Base-by-base conservation (phyloP, 2,329 filamentous ascomycete genomes). In the Knoxdaviesia capensis region DNA sequence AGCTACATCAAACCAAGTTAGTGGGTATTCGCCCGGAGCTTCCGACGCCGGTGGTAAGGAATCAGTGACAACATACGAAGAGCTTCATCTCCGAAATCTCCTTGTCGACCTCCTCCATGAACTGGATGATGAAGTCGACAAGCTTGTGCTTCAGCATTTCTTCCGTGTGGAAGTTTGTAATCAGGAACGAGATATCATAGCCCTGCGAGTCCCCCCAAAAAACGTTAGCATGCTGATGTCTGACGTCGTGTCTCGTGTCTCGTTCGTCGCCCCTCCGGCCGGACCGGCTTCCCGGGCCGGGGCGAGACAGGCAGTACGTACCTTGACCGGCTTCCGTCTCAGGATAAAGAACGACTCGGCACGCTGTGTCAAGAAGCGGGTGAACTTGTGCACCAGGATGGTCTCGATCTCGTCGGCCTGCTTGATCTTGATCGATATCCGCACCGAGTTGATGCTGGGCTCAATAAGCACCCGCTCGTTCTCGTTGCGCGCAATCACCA, bases 1-100 rank as follows among this genome's bases (percentile, higher is more conserved):
- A 98, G 68, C 88, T 94, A 54, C 9, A 42, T 7, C 34, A 5
- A 32, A 11, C 5, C 42, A 32, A 46, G 44, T 56, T 38, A 53
- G 48, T 31, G 28, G 31, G 30, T n/a, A 32, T 32, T 7, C 20
- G 2, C 7, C 10, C 31, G 34, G 31, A 28, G 38, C 28, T 11
- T 9, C 9, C 7, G 31, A 28, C 10, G 20, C 20, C 20, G 41
- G 9, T 36, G 30, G 28, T 9, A 43, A 11, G 38, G 31, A 32
- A 11, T 8, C 10, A 9, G 9, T 33, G 32, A 20, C 11, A 37
- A 68, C 84, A 51, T 72, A 94, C 88, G 62, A 98, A 98, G 54
- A 98, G 80, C 72, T 98, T 98, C 90, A 98, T 96, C 65, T 98
- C 92, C 3, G 90, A 96, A 46, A 98, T 98, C 62, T 98, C 90